Base-by-base conservation (phyloP, 2,329 filamentous ascomycete species). In the Apiospora phragmitis region DNA sequence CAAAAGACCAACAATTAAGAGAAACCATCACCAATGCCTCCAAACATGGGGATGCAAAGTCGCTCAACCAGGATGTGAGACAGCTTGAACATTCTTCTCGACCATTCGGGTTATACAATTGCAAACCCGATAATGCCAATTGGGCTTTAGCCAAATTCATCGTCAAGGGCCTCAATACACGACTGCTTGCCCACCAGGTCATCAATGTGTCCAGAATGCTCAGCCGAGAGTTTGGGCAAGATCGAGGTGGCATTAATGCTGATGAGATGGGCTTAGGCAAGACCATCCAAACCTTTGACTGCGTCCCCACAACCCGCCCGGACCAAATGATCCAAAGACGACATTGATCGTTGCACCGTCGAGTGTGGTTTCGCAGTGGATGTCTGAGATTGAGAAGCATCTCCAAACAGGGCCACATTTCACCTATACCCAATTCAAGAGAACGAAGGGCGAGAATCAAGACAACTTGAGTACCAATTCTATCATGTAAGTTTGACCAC, bases 261-360 rank as follows among this genome's bases (percentile, higher is more conserved):
- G 62, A 70, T 43, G 42, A 70, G 24, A 65, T 66, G 43, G 68
- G 68, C 7, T 29, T 65, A 6, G 68, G 68, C 0, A 70, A 70
- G 43, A 70, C 68, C 0, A 12, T 66, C 6, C 68, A 70, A n/a
- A 35, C 59, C 1, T 32, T 70, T 3, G 8, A 9, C 1, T 66
- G 41, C 16, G 55, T 67, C 2, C 32, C 1, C 29, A 45, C 3
- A 43, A 70, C 59, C 16, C 1, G 11, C 68, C 68, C 21, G 3
- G 14, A 11, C 8, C 9, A 3, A 43, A 21, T 2, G 35, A 65
- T 0, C 42, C 29, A 3, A 42, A 9, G 3, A 9, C 68, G 0
- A 70, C 68, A 3, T 35, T 70, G 42, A 69, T 69, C 26, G 42
- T 69, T 6, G 68, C 45, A 5, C 68, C 68, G 0, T 0, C 68